Conservation (phyloP, 2,329 filamentous ascomycete species). For the Atkinsonella hypoxylon region DNA sequence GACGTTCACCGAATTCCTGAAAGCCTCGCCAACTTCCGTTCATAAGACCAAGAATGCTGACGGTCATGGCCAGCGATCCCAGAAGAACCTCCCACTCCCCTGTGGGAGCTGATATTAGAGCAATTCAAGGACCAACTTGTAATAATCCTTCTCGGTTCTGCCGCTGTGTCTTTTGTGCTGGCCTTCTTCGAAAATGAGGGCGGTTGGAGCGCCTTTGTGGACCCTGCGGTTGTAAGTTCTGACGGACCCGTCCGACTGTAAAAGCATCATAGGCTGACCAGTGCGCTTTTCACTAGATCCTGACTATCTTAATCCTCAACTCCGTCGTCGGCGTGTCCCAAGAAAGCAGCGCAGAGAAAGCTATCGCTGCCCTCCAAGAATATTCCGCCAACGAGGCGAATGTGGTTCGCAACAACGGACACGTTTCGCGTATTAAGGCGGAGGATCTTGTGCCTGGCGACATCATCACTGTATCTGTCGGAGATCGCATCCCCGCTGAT, state of each 20-base stretch:
- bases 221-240: slow-evolving; percentile 74
- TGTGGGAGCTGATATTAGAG: slow-evolving; percentile 94
- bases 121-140: slow-evolving; percentile 99
- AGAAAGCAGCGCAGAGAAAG: slow-evolving; percentile 97
- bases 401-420: slow-evolving; percentile 69
- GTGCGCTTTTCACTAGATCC: slow-evolving; percentile 46
- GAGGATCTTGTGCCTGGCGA: slow-evolving; percentile 95
- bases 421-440: slow-evolving; percentile 75
- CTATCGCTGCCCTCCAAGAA: slow-evolving; percentile 94
- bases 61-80: slow-evolving; percentile 35
- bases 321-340: slow-evolving; percentile 95
- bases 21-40: not conserved
- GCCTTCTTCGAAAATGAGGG: slow-evolving; percentile 88
- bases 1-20: not conserved
- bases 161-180: slow-evolving; percentile 83
- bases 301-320: slow-evolving; percentile 94
- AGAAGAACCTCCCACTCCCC: slow-evolving; percentile 87
- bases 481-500: slow-evolving; percentile 88
- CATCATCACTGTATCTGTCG: slow-evolving; percentile 75
- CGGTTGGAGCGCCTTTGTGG: slow-evolving; percentile 95
- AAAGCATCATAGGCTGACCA: not conserved
- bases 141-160: slow-evolving; percentile 84
- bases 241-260: not conserved
- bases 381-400: slow-evolving; percentile 98
- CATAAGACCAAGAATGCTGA: slow-evolving; percentile 5